Conservation (phyloP, 192 early-diverging fungal species). For the Dissophora ornata region DNA sequence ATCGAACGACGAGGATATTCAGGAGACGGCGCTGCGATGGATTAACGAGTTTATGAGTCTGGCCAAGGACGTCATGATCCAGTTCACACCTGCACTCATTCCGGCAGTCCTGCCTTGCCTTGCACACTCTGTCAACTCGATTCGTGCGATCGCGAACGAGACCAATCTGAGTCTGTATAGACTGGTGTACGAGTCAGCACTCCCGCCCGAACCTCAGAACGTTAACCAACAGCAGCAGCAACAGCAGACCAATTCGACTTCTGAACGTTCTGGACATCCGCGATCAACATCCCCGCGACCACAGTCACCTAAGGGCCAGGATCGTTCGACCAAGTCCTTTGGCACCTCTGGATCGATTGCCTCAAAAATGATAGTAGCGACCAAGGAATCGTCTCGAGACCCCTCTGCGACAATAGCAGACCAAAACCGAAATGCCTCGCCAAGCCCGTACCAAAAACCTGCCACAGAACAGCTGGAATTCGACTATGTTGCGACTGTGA, state of each 20-base stretch:
- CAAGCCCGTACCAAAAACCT: slow-evolving; percentile 9
- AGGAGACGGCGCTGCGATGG: slow-evolving; percentile 92
- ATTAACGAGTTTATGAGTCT: slow-evolving; percentile 89
- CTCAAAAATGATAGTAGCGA: slow-evolving; percentile 22
- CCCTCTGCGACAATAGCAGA: background rate
- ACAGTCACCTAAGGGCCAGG: slow-evolving; percentile 44
- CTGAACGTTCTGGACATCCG: slow-evolving; percentile 5
- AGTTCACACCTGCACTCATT: slow-evolving; percentile 84
- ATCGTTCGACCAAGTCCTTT: slow-evolving; percentile 48
- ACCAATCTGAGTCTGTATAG: slow-evolving; percentile 84
- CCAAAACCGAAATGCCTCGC: slow-evolving; percentile 11
- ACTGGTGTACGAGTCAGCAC: slow-evolving; percentile 75
- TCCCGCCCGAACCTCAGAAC: slow-evolving; percentile 49
- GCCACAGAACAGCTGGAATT: slow-evolving; percentile 59
- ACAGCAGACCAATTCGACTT: no score
- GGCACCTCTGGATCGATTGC: slow-evolving; percentile 45
- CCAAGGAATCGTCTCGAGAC: slow-evolving; percentile 3
- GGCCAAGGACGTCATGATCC: slow-evolving; percentile 85
- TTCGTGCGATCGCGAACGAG: slow-evolving; percentile 80
- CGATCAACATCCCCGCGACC: slow-evolving; percentile 29
- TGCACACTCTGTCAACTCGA: slow-evolving; percentile 76
- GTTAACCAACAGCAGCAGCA: slow-evolving; percentile 1
- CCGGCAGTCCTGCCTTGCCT: slow-evolving; percentile 88
- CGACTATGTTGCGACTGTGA: slow-evolving; percentile 87
- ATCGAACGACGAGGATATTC: slow-evolving; percentile 87